Base-by-base conservation (phyloP, 2,329 filamentous ascomycete species). In the Colletotrichum sojae region DNA sequence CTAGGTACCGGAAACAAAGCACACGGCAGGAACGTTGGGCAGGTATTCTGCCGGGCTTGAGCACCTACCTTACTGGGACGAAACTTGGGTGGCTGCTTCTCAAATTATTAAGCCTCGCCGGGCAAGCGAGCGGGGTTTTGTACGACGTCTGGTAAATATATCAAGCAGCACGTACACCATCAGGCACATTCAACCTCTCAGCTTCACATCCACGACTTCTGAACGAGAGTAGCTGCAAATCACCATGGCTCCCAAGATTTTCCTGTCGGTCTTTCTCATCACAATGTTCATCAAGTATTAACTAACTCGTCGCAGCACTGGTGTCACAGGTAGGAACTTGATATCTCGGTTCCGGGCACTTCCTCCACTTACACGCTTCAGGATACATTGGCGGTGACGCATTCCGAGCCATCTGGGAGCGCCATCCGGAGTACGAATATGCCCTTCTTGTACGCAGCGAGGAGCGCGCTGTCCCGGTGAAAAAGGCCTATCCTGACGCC, bases 301-400 rank as follows among this genome's bases (percentile, higher is more conserved):
- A 36, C 57, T 66, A 43, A 70, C 25, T 12, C 1, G 4, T 16
- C 15, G n/a, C 27, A 84, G 83, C 18, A 84, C 83, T 43, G 83
- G 83, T n/a, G 80, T 77, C 18, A 84, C 83, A 56, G 82, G 83
- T 83, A 77, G 59, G 68, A 5, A 27, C 43, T 18, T 48, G 6
- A 48, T 8, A 8, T 1, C 3, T 36, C 31, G 8, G 6, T 10
- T 3, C 31, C 8, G 31, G 6, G 31, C 31, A 12, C 31, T 10
- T 43, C 15, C 18, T 52, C 12, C 6, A 45, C 59, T 62, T 31
- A 54, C 59, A 62, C 18, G 13, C 51, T 5, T 9, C 45, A 78
- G 86, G 87, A 68, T 88, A 85, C 73, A 82, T 89, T 63, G 87
- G 87, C 49, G 87, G 86, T 6, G 81, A 85, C 43, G 80, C 82